A percentile compares a stretch with the other conserved stretches of the same genome.
phyloP scores from a whole-genome alignment of 31 red algal genomes.

The Odonthalia washingtoniensis region DNA sequence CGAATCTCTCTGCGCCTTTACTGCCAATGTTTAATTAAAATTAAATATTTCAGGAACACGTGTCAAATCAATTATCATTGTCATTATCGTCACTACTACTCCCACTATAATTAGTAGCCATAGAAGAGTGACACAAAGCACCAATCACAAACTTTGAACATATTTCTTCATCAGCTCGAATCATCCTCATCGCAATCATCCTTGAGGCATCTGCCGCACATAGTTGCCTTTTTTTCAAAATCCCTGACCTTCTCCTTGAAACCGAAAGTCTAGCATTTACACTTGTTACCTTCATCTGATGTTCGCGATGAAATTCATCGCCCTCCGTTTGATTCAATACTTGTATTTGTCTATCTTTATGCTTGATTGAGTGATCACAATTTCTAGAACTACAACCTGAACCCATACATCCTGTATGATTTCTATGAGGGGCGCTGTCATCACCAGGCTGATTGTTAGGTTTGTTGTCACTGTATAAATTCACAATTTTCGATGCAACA shows the following conservation, averaged over 20 bases:
- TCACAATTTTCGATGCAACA: background rate
- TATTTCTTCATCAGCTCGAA: background rate
- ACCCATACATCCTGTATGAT: background rate
- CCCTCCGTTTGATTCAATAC: background rate
- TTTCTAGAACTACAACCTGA: background rate
- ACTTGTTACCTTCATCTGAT: too few relatives aligned
- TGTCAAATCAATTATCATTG: background rate
- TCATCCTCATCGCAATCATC: background rate
- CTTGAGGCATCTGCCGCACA: background rate
- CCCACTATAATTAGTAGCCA: background rate
- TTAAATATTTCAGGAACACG: background rate
- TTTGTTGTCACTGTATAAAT: background rate
- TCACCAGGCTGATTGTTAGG: background rate
- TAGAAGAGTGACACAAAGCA: background rate
- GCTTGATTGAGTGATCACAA: too few relatives aligned
- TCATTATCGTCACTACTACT: background rate
- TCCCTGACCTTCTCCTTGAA: background rate
- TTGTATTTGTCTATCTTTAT: background rate
- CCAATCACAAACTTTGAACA: background rate
- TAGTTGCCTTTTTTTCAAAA: background rate
- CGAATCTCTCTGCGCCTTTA: too few relatives aligned
- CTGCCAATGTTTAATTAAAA: too few relatives aligned
- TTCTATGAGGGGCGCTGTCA: background rate
- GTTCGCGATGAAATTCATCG: background rate
- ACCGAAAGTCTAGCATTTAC: background rate